These are phyloP conservation scores for Candida albicans DNA, from an alignment of 1,139 yeast species.

Conservation along the genomic window DNA sequence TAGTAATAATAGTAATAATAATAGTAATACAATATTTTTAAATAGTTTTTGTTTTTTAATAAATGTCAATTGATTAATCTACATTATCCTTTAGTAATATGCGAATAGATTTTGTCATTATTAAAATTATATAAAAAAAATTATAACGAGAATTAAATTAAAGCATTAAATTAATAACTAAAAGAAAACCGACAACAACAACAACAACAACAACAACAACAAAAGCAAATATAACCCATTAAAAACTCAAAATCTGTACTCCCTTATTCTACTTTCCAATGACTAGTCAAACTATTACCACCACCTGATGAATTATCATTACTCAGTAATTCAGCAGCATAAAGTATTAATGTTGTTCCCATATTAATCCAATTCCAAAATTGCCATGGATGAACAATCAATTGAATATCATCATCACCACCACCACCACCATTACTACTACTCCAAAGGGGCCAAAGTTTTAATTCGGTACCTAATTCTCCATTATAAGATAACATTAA, in stretches of 20 bases:
- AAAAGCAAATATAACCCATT: no score
- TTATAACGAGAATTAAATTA: no score
- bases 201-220: no score
- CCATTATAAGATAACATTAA: slow-evolving; percentile 87
- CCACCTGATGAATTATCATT: slow-evolving; percentile 34
- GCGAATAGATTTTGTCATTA: no score
- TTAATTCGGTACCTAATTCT: slow-evolving; percentile 60
- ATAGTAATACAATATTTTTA: background rate
- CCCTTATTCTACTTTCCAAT: slow-evolving; percentile 48
- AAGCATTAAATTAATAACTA: no score
- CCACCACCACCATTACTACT: slow-evolving; percentile 14
- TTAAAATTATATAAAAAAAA: no score
- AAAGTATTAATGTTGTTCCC: slow-evolving; percentile 73
- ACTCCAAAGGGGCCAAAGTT: slow-evolving; percentile 57
- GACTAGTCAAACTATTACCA: slow-evolving; percentile 34
- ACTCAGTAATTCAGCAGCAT: slow-evolving; percentile 70
- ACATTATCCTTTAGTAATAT: no score
- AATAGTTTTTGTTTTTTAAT: no score
- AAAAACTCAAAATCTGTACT: no score
- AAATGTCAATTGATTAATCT: no score
- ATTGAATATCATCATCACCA: slow-evolving; percentile 13
- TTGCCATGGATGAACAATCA: slow-evolving; percentile 77
- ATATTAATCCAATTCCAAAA: slow-evolving; percentile 97
- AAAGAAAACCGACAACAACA: no score
- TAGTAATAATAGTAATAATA: background rate